A percentile compares a stretch with the other conserved stretches of the same genome.
phyloP scores from a whole-genome alignment of 169 alveolate species.

The Eimeria necatrix region DNA sequence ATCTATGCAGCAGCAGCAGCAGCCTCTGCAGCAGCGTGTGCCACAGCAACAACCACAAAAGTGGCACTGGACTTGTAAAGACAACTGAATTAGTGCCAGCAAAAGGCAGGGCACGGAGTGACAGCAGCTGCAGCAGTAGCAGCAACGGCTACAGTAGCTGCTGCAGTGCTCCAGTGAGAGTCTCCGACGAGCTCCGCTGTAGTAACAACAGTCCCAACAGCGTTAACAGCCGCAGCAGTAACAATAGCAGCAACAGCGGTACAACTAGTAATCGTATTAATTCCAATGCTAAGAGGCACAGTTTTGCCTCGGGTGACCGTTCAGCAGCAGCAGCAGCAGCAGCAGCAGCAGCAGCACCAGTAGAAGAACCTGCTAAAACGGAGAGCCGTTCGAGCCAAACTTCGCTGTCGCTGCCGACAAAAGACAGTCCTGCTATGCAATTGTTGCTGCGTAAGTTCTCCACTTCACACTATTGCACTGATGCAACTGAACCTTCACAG shows the following conservation, averaged over 20 bases:
- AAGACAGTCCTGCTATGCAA: slow-evolving; percentile 25
- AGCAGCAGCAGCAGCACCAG: background rate
- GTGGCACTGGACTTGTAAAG: background rate
- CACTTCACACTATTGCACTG: background rate
- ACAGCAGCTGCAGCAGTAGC: background rate
- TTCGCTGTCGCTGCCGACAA: slow-evolving; percentile 16
- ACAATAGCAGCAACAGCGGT: background rate
- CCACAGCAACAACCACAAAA: background rate
- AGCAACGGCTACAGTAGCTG: slow-evolving; percentile 1
- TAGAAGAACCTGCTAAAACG: background rate
- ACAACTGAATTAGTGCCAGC: background rate
- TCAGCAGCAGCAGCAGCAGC: background rate
- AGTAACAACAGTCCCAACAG: background rate
- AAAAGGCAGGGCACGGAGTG: background rate
- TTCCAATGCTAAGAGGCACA: background rate
- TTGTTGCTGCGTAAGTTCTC: background rate
- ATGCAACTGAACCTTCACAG: background rate
- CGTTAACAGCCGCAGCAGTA: background rate
- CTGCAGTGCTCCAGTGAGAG: background rate
- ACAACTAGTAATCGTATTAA: background rate
- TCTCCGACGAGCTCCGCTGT: background rate
- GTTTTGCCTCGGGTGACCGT: background rate
- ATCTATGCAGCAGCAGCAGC: background rate
- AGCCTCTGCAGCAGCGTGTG: background rate
- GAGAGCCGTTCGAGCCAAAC: background rate